phyloP scores from a whole-genome alignment of 768 basidiomycete genomes.

The Pleurotus ostreatus region DNA sequence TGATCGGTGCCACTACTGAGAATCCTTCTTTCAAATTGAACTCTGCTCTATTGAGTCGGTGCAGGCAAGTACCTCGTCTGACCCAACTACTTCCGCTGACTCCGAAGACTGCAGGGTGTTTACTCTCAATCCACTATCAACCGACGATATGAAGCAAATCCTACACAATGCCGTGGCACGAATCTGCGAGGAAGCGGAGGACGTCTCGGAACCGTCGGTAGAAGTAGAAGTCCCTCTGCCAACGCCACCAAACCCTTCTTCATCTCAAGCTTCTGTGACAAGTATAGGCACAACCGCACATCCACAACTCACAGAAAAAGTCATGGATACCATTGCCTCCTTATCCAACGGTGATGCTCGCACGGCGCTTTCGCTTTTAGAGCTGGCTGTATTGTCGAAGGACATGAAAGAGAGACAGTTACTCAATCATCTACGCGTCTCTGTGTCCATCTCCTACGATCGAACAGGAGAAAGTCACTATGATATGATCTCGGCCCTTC shows the following conservation, averaged over 20 bases:
- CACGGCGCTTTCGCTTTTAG: conserved; percentile 73
- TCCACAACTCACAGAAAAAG: conserved; percentile 40
- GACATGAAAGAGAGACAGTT: conserved; percentile 43
- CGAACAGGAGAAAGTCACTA: conserved; percentile 73
- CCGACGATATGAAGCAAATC: conserved; percentile 56
- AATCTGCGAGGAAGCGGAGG: conserved; percentile 11
- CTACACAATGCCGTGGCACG: conserved; percentile 47
- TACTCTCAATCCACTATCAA: conserved; percentile 62
- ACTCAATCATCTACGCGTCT: conserved; percentile 53
- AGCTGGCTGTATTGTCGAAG: conserved; percentile 52
- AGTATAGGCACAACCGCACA: conserved; percentile 9
- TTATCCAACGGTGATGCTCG: conserved; percentile 70
- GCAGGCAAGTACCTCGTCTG: conserved; percentile 47
- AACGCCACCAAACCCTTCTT: conserved; percentile 3
- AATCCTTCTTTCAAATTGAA: conserved; percentile 86
- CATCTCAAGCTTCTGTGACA: conserved; percentile 8
- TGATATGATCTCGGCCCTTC: conserved; percentile 81
- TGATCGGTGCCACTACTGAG: conserved; percentile 85
- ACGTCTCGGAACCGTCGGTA: not conserved
- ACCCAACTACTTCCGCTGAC: conserved; percentile 9
- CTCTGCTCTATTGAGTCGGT: conserved; percentile 68
- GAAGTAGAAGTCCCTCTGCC: not conserved
- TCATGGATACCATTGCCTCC: conserved; percentile 47
- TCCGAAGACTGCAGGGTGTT: conserved; percentile 53
- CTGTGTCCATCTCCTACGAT: conserved; percentile 67